Conservation (phyloP, 805 yeast genomes). For the Cephaloascus albidus region DNA sequence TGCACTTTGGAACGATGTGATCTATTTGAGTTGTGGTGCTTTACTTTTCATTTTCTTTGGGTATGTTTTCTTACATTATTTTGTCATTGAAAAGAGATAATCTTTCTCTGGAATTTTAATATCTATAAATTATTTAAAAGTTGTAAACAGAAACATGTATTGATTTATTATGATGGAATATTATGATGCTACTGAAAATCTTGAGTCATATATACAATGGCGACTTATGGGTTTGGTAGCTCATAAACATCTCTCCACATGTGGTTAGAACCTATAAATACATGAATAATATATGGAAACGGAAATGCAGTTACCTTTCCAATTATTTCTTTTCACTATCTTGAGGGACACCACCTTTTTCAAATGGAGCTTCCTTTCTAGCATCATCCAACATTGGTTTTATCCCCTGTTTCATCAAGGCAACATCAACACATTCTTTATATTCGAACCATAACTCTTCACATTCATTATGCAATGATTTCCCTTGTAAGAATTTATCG, state of each 20-base stretch:
- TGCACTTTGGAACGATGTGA: slow-evolving; percentile 61
- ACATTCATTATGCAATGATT: slow-evolving; percentile 72
- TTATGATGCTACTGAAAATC: no score
- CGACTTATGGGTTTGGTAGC: no score
- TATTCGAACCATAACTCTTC: slow-evolving; percentile 83
- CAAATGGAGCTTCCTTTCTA: slow-evolving; percentile 83
- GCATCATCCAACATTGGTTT: slow-evolving; percentile 83
- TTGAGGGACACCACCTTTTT: slow-evolving; percentile 45
- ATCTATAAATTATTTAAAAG: no score
- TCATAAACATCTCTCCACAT: no score
- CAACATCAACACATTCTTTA: slow-evolving; percentile 75
- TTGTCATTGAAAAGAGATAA: slow-evolving; percentile 68
- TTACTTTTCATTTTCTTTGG: slow-evolving; percentile 56
- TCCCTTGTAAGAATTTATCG: slow-evolving; percentile 48
- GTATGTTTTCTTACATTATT: slow-evolving; percentile 61
- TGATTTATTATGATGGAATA: no score
- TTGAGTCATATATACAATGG: no score
- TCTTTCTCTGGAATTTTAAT: not conserved
- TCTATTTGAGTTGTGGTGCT: slow-evolving; percentile 49
- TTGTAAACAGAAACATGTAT: no score
- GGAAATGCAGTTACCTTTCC: no score
- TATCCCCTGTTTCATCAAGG: slow-evolving; percentile 64
- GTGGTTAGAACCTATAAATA: no score
- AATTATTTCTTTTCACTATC: not conserved
- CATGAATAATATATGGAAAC: no score